Conservation (phyloP, 306 rosid genomes). For the Cucumis cinereus region DNA sequence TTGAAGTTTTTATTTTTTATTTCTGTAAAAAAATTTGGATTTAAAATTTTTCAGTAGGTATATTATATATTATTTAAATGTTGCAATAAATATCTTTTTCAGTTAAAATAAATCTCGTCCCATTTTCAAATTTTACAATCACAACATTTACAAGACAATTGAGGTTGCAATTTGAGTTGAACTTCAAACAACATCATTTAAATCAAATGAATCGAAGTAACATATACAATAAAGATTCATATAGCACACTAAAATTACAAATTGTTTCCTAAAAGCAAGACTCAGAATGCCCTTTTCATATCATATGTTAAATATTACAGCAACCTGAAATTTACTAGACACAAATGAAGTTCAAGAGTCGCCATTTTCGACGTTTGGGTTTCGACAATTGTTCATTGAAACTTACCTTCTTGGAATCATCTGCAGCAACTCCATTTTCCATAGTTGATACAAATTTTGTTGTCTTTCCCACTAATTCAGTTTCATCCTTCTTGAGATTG, state of each 20-base stretch:
- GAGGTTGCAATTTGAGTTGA: no score
- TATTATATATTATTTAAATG: no score
- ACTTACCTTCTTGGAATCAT: neutral
- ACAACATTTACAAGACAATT: no score
- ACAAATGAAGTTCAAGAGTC: neutral
- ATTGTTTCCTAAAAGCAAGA: neutral
- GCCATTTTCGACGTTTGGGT: neutral
- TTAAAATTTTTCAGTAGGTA: no score
- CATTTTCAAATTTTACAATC: no score
- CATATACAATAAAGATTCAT: no score
- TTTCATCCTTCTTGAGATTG: neutral
- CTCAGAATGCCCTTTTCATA: neutral
- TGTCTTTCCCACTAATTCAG: neutral
- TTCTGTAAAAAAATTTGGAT: no score
- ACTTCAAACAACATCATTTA: no score
- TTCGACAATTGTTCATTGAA: neutral
- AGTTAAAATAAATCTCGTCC: no score
- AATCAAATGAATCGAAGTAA: no score
- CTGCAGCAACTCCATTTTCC: neutral
- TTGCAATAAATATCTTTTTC: no score
- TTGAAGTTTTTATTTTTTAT: no score
- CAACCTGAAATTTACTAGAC: neutral
- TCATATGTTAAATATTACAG: neutral
- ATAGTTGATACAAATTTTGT: neutral
- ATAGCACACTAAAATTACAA: neutral